phyloP scores from a whole-genome alignment of 1,139 yeast species.

The Kodamaea alishanica region DNA sequence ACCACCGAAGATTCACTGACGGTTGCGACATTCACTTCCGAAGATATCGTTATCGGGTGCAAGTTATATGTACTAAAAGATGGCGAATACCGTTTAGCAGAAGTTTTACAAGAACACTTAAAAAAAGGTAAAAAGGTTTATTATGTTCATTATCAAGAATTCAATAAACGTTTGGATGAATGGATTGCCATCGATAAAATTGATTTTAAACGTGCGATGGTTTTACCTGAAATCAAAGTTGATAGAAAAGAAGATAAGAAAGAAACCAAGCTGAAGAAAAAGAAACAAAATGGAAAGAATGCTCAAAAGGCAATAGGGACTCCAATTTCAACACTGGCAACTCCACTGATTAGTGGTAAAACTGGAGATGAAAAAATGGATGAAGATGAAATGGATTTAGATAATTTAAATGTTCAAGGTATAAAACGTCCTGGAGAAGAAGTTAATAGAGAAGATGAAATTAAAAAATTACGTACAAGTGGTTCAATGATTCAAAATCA shows the following conservation, averaged over 20 bases:
- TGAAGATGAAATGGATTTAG: constrained; percentile 82
- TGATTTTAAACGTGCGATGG: constrained; percentile 63
- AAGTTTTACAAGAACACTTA: constrained; percentile 71
- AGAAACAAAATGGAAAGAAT: background rate
- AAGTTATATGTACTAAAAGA: constrained; percentile 81
- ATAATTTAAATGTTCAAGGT: constrained; percentile 82
- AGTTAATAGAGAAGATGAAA: constrained; percentile 83
- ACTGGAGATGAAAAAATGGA: constrained; percentile 12
- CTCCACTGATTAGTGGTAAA: constrained; percentile 2
- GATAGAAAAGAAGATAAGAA: constrained; percentile 33
- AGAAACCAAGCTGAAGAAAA: constrained; percentile 15
- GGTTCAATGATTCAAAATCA: constrained; percentile 96
- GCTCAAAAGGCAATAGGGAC: constrained; percentile 12
- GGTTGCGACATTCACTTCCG: constrained; percentile 27
- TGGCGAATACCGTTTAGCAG: constrained; percentile 76
- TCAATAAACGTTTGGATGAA: constrained; percentile 86
- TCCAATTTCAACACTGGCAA: constrained; percentile 17
- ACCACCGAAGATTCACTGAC: constrained; percentile 8
- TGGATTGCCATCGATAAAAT: constrained; percentile 78
- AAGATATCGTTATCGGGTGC: constrained; percentile 65
- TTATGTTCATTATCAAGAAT: constrained; percentile 92
- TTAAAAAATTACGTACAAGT: constrained; percentile 82
- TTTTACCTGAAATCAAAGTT: constrained; percentile 65
- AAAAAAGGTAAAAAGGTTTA: constrained; percentile 76
- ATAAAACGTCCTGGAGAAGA: constrained; percentile 62